Evolutionary conservation across 768 basidiomycete species (phyloP).

Genomic region (Lentinula guzmanii): DNA sequence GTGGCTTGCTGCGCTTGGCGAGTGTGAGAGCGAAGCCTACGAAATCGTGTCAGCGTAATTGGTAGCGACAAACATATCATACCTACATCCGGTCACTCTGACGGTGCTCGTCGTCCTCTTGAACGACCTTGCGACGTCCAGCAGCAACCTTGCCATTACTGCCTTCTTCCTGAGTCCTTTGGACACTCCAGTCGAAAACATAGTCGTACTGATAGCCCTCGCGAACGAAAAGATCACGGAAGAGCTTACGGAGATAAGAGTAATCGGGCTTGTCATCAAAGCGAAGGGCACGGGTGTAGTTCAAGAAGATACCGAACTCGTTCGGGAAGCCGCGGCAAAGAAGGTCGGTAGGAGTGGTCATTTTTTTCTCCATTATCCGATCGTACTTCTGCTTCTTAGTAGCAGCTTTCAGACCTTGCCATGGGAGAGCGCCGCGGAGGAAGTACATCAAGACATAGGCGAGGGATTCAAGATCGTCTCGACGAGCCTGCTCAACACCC

Average conservation of each 20-base stretch:
- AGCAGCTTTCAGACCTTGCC: constrained; percentile 99
- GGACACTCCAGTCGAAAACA: constrained; percentile 98
- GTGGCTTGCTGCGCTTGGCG: constrained; percentile 69
- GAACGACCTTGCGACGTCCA: constrained; percentile 73
- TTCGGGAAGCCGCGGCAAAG: constrained; percentile 99
- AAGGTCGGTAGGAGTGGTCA: constrained; percentile 96
- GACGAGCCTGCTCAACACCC: constrained; percentile 96
- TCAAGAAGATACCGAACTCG: constrained; percentile 98
- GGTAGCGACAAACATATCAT: constrained; percentile 13
- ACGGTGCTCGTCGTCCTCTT: constrained; percentile 82
- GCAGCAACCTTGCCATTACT: constrained; percentile 53
- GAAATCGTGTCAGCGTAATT: constrained; percentile 5
- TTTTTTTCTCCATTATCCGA: constrained; percentile 99
- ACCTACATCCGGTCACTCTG: constrained; percentile 80
- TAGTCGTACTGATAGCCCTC: constrained; percentile 99
- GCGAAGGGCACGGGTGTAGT: constrained; percentile 97
- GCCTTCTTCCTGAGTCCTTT: constrained; percentile 67
- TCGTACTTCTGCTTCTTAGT: constrained; percentile 99
- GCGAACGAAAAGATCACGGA: constrained; percentile 95
- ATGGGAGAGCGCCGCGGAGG: constrained; percentile 94
- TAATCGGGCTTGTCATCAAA: constrained; percentile 99
- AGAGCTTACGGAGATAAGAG: constrained; percentile 98
- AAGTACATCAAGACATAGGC: constrained; percentile 99
- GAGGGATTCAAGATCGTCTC: constrained; percentile 96
- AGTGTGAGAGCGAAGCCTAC: constrained; percentile 83